Evolutionary conservation across 139 green algal species (phyloP).

Genomic region (Yamagishiella unicocca): DNA sequence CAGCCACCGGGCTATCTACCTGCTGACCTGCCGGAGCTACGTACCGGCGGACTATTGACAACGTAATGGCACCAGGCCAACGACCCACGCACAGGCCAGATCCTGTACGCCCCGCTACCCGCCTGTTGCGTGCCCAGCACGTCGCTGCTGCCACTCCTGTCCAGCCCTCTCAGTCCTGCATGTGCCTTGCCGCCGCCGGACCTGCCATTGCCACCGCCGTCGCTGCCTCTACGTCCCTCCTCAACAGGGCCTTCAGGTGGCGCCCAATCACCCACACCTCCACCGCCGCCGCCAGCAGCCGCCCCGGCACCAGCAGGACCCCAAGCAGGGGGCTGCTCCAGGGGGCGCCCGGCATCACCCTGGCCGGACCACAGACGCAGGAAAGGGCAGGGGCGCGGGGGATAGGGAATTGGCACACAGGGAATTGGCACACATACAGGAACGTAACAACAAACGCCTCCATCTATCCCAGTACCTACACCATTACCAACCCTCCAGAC

Average conservation of each 20-base stretch:
- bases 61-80: no score
- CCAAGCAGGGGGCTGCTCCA: slow-evolving; percentile 38
- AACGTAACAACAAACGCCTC: background rate
- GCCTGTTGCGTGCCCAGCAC: no score
- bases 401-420: background rate
- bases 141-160: no score
- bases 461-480: background rate
- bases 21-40: no score
- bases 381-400: background rate
- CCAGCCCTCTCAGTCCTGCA: no score
- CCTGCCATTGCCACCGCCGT: background rate
- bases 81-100: no score
- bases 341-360: background rate
- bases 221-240: background rate
- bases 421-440: background rate
- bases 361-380: background rate
- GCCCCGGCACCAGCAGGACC: slow-evolving; percentile 43
- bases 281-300: slow-evolving; percentile 57
- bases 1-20: no score
- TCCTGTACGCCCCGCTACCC: no score
- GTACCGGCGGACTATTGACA: no score
- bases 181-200: no score
- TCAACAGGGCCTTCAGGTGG: slow-evolving; percentile 44
- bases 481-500: background rate
- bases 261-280: slow-evolving; percentile 64